Base-by-base conservation (phyloP, 805 yeast species). In the Candida vaughaniae region DNA sequence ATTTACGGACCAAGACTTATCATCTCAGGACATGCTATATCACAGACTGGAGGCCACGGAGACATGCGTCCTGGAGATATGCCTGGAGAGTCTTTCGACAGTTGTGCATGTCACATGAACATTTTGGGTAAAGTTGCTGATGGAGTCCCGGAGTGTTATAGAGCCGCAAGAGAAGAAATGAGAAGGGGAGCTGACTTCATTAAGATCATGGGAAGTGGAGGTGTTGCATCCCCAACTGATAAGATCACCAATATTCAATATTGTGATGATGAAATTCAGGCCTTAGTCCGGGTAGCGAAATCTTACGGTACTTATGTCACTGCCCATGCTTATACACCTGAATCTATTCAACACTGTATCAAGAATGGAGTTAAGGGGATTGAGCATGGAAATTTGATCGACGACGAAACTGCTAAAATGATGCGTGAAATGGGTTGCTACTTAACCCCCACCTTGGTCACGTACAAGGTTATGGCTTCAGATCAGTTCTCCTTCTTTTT, bases 11-110 rank as follows among this genome's bases (percentile, higher is more conserved):
- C 60, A 3, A 41, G 58, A 29, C 26, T 51, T 8, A 44, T 55
- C 18, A 43, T 47, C 25, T 44, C 53, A 18, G 60, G 58, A 3
- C 42, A 39, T 17, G 55, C 56, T 11, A 39, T 55, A 14, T 49
- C 57, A 18, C 59, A 55, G 36, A 55, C 60, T 4, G 60, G 58
- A 16, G 60, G 59, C 2, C 60, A 54, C 44, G 57, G 50, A 10
- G 58, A 55, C 36, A 29, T 49, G 39, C 36, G 55, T 25, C 46
- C 46, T 19, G 43, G 29, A 6, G 52, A 46, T 14, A 31, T 52
- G 20, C 55, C 56, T 11, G 48, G 43, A 14, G 49, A 46, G n/a
- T 46, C 52, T 1, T 43, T 43, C 22, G 55, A 48, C 25, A 45
- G 53, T 30, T 55, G 60, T 30, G 39, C 32, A 10, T 55, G 59